These are phyloP conservation scores for Euphorbia tirucalli DNA, from an alignment of 345 rosid genomes.

Conservation along the genomic window DNA sequence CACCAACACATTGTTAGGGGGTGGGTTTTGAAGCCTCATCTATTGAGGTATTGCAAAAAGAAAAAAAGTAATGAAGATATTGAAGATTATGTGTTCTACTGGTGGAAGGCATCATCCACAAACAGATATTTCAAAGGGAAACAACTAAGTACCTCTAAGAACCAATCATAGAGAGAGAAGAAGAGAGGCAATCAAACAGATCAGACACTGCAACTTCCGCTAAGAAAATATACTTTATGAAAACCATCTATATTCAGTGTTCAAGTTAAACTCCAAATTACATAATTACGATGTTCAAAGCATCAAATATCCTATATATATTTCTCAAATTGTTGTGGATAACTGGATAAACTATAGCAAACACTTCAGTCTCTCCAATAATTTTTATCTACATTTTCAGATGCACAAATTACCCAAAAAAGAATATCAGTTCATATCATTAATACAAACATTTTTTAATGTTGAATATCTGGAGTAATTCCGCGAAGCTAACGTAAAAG, in stretches of 20 bases:
- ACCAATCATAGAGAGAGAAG: constrained; percentile 87
- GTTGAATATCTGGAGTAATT: too few relatives aligned
- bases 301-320: too few relatives aligned
- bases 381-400: neutral
- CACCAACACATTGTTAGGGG: neutral
- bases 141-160: constrained; percentile 57
- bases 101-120: neutral
- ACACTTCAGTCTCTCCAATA: neutral
- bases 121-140: constrained; percentile 3
- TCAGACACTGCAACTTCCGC: constrained; percentile 96
- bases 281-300: neutral
- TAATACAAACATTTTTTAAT: too few relatives aligned
- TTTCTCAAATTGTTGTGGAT: too few relatives aligned
- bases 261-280: neutral
- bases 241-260: neutral
- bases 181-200: constrained; percentile 84
- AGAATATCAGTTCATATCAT: too few relatives aligned
- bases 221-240: neutral
- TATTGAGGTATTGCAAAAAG: neutral
- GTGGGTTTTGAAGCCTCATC: neutral
- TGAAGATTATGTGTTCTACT: neutral
- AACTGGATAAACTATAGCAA: neutral
- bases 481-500: too few relatives aligned
- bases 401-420: too few relatives aligned
- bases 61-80: neutral